phyloP scores from a whole-genome alignment of 805 yeast genomes.

The Komagataella phaffii region DNA sequence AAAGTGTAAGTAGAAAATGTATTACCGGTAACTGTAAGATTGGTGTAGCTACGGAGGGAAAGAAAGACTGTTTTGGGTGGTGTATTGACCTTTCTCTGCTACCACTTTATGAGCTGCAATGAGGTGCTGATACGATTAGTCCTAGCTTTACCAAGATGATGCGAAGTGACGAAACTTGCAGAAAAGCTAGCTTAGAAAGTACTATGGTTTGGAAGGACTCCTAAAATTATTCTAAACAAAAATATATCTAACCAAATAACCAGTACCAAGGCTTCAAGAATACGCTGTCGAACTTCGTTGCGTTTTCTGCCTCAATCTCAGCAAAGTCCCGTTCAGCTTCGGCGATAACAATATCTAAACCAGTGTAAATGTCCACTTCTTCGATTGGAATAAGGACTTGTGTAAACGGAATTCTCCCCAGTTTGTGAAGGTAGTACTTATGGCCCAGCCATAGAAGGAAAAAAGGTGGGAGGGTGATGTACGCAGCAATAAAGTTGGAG shows the following conservation, averaged over 20 bases:
- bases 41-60: no score
- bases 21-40: not conserved
- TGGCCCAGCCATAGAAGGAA: constrained; percentile 21
- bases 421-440: constrained; percentile 13
- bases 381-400: constrained; percentile 32
- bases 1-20: not conserved
- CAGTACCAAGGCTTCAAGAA: not conserved
- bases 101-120: no score
- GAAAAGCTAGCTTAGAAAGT: not conserved
- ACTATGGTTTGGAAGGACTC: not conserved
- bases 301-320: not conserved
- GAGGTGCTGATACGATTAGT: no score
- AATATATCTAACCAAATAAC: not conserved
- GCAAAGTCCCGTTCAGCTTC: constrained; percentile 18
- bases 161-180: no score
- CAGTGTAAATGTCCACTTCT: constrained; percentile 47
- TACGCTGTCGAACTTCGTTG: not conserved
- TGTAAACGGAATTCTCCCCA: constrained; percentile 27
- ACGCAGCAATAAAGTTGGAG: constrained; percentile 57
- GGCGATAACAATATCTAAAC: constrained; percentile 46
- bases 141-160: no score
- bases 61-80: no score
- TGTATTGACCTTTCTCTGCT: no score
- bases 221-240: no score
- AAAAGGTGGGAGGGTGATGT: constrained; percentile 50